Evolutionary conservation across 805 yeast genomes (phyloP).

Genomic region (Saccharomycopsis amapae): DNA sequence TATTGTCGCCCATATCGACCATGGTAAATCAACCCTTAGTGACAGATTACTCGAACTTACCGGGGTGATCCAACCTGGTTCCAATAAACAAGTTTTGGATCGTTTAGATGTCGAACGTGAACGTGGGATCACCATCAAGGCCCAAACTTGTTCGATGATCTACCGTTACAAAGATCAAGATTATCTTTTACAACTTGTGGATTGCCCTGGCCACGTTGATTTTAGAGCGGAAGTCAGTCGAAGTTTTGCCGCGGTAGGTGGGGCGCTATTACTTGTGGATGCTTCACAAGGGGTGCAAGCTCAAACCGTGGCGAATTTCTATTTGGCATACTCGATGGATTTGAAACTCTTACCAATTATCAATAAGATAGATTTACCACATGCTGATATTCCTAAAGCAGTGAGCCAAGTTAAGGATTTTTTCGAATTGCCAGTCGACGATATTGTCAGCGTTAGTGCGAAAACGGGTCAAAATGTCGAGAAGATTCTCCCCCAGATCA

Average conservation of each 20-base stretch:
- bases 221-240: constrained; percentile 89
- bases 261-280: constrained; percentile 84
- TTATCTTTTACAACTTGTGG: constrained; percentile 82
- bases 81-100: constrained; percentile 79
- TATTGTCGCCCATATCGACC: constrained; percentile 95
- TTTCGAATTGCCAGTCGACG: constrained; percentile 70
- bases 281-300: constrained; percentile 97
- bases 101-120: constrained; percentile 91
- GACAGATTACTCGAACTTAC: constrained; percentile 85
- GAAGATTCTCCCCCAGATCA: constrained; percentile 69
- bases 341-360: constrained; percentile 80
- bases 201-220: constrained; percentile 98
- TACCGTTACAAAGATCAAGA: constrained; percentile 63
- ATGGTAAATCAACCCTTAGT: constrained; percentile 79
- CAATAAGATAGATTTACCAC: constrained; percentile 84
- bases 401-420: constrained; percentile 79
- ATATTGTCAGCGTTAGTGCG: constrained; percentile 81
- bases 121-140: constrained; percentile 94
- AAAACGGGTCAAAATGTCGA: constrained; percentile 83
- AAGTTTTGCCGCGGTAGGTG: constrained; percentile 94
- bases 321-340: constrained; percentile 79
- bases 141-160: constrained; percentile 94
- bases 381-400: constrained; percentile 75
- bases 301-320: constrained; percentile 96
- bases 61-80: constrained; percentile 74